Evolutionary conservation across 805 yeast species (phyloP), one percentile per base, ranked within the genome.

Genomic region (Metschnikowia orientalis): DNA sequence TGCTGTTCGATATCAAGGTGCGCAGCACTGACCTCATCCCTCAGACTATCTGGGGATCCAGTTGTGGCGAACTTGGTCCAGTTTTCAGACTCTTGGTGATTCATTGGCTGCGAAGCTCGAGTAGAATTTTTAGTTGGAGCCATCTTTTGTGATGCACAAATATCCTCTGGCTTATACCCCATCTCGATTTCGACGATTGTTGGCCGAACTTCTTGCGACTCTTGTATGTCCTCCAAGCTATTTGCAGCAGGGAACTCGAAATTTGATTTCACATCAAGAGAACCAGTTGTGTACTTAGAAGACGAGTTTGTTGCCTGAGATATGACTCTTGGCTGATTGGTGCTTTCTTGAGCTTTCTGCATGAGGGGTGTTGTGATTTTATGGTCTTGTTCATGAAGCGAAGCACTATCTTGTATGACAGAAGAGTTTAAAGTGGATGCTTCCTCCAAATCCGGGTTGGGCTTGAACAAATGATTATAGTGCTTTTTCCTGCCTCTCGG

Each of bases 401-500:
- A 9, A 8, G 8, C 18, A 11, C 21, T 23, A n/a, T 31, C 30
- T 10, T 32, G 26, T 4, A 26, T 15, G 12, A 17, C 23, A 6
- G 36, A 24, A 2, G 41, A 40, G 3, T 31, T 30, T 8, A 34
- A 30, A 4, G 35, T 26, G 2, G 50, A 37, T 3, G 35, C 26
- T 19, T 42, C 44, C 7, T 28, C 17, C 20, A 56, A 44, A 14
- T 40, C 48, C 3, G 63, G 63, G 6, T 26, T 41, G 2, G 61
- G 61, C 15, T 37, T 47, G 32, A 48, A 55, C 12, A 53, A 25
- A 14, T 47, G 37, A 17, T 41, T 36, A 37, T 40, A 58, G 13
- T 44, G 44, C 16, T 44, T 44, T 35, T 48, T 47, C 11, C 44
- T 36, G 2, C 63, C 63, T 9, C 45, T 35, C 1, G 61, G 61